Percentiles rank a stretch among this genome's conserved stretches.
These are phyloP conservation scores for Monosporascus sp. DNA, from an alignment of 2,329 filamentous ascomycete species.

Conservation along the genomic window DNA sequence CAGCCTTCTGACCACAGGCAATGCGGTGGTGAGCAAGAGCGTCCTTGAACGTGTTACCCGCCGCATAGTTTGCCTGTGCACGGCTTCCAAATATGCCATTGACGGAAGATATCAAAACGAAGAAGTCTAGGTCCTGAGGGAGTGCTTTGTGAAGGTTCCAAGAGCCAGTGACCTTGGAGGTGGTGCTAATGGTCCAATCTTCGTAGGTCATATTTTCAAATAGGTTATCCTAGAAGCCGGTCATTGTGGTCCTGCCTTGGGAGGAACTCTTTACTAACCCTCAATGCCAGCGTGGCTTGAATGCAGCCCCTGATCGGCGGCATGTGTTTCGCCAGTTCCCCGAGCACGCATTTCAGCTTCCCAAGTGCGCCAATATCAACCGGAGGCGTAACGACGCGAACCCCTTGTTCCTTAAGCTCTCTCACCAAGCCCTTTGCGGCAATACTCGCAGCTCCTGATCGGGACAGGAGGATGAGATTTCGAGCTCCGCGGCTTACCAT, in stretches of 20 bases:
- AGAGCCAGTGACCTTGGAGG: constrained; percentile 4
- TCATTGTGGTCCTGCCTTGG: too few relatives aligned
- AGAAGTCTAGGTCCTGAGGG: constrained; percentile 24
- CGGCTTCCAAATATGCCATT: background rate
- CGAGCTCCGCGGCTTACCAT: background rate
- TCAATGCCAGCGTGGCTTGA: constrained; percentile 2
- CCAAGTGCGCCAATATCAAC: too few relatives aligned
- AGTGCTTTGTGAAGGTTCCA: constrained; percentile 15
- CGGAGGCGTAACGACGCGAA: too few relatives aligned
- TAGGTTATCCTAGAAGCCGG: background rate
- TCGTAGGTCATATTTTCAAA: constrained; percentile 6
- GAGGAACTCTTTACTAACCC: background rate
- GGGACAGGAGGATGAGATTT: background rate
- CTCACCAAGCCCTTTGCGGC: background rate
- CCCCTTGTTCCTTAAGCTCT: background rate
- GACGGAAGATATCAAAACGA: background rate
- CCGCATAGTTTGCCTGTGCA: background rate
- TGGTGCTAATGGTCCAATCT: background rate
- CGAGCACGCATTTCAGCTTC: too few relatives aligned
- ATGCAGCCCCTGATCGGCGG: background rate
- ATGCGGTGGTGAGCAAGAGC: background rate
- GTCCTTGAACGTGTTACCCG: background rate
- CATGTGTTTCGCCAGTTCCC: too few relatives aligned
- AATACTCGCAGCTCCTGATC: background rate
- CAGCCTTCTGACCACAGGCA: background rate